Evolutionary conservation across 495 filamentous ascomycete genomes (phyloP), one percentile per base, ranked within the genome.

Genomic region (Aspergillus biplanus): DNA sequence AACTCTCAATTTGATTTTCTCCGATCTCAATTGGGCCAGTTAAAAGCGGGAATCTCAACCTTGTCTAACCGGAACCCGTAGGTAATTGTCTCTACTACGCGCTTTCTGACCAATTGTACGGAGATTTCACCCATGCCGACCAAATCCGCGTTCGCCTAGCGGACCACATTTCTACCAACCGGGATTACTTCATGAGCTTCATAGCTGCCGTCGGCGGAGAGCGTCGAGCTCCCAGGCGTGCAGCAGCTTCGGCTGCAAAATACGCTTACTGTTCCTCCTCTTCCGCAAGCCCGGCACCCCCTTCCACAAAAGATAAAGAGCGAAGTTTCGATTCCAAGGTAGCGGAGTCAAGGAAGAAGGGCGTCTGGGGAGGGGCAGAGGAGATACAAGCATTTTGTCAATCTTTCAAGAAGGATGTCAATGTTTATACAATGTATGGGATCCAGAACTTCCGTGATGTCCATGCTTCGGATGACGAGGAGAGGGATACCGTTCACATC

Each of bases 11-110:
- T n/a, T 53, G 32, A 46, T 11, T 47, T 52, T 9, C 16, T n/a
- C 3, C 21, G 21, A 27, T 27, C 46, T 27, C 67, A 44, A 60
- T 58, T 54, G 37, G 31, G 12, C 37, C 15, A 1, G 0, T 16
- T 33, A 37, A 42, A 33, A 6, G 6, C n/a, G 33, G 31, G 16
- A 35, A 54, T 67, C 42, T 64, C 65, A 72, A 59, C 65, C 70
- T 58, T 66, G 56, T 73, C 65, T 53, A 58, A 67, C 59, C 27
- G 33, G 37, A 15, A 53, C 12, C 21, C 21, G 13, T 65, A 90
- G 88, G 88, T 42, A 90, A 92, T 73, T 92, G 90, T 71, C 83
- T 92, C 33, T 92, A 92, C 72, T 88, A 91, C 72, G 89, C 90
- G 48, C 80, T 92, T 35, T 89, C 87, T 58, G 90, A 92, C 69